A percentile compares a stretch with the other conserved stretches of the same genome.
Evolutionary conservation across 2,329 filamentous ascomycete species (phyloP).

Genomic region (Diaporthe sp.): DNA sequence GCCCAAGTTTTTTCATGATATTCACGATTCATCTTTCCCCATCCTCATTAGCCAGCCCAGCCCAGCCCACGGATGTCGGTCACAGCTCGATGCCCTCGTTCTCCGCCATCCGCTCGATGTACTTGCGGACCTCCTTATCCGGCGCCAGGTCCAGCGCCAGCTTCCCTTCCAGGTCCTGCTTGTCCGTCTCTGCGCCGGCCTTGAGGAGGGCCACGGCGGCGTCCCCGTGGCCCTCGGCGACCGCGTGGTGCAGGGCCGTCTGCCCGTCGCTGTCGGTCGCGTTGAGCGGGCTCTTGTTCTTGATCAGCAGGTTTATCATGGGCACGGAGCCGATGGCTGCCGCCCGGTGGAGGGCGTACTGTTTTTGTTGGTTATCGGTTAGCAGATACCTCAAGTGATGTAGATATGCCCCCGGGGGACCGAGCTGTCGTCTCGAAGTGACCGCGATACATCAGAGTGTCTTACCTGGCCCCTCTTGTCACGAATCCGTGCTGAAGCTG

Average conservation of each 20-base stretch:
- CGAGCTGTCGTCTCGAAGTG: background rate
- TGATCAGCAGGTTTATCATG: conserved; percentile 84
- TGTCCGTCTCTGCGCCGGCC: conserved; percentile 85
- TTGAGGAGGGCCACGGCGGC: conserved; percentile 86
- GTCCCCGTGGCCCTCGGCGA: conserved; percentile 84
- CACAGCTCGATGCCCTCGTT: conserved; percentile 81
- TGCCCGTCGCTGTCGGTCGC: conserved; percentile 85
- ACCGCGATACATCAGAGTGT: background rate
- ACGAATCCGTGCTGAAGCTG: conserved; percentile 82
- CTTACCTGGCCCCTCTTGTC: conserved; percentile 79
- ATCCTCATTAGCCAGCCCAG: background rate
- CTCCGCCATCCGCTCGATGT: conserved; percentile 83
- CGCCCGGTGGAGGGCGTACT: conserved; percentile 90
- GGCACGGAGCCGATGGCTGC: conserved; percentile 92
- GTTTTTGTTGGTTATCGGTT: background rate
- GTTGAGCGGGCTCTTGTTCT: conserved; percentile 84
- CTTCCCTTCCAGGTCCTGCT: conserved; percentile 78
- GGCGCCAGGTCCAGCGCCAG: conserved; percentile 87
- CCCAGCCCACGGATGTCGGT: background rate
- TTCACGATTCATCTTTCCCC: conserved; percentile 35
- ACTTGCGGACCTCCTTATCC: conserved; percentile 84
- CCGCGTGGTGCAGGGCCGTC: conserved; percentile 90
- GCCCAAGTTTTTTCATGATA: conserved; percentile 36
- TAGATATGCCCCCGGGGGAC: background rate
- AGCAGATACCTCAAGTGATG: background rate